A percentile compares a stretch with the other conserved stretches of the same genome.
Conservation (phyloP, 1,284 basidiomycete genomes). For the Tylopilus sp. region DNA sequence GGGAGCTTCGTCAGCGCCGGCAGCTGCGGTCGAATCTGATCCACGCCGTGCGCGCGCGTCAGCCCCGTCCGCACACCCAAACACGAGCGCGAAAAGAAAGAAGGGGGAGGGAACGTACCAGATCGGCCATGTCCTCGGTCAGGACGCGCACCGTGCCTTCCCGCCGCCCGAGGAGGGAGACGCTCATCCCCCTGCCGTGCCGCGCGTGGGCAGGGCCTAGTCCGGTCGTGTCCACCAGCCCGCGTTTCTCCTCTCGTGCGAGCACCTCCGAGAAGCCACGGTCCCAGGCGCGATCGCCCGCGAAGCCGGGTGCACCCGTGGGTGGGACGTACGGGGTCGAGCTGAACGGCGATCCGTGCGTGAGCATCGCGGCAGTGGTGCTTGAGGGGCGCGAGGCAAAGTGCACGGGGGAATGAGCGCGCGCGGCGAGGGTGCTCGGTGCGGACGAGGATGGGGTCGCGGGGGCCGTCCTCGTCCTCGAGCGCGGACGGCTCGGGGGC, state of each 20-base stretch:
- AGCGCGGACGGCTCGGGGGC: constrained; percentile 17
- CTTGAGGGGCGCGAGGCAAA: background rate
- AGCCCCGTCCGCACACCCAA: too few species aligned
- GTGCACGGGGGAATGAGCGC: background rate
- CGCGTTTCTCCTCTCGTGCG: constrained; percentile 29
- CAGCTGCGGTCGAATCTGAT: constrained; percentile 61
- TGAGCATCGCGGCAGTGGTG: constrained; percentile 22
- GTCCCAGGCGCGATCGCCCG: constrained; percentile 57
- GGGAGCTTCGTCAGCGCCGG: constrained; percentile 81
- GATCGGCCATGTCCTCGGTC: constrained; percentile 49
- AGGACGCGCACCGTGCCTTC: constrained; percentile 58
- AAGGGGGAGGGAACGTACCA: constrained; percentile 41
- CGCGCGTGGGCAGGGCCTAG: constrained; percentile 14
- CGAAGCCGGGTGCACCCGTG: constrained; percentile 76
- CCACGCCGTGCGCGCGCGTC: background rate
- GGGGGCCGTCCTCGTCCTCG: background rate
- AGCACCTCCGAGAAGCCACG: constrained; percentile 44
- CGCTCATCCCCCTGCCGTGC: constrained; percentile 27
- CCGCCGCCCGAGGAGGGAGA: constrained; percentile 51
- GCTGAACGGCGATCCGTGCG: constrained; percentile 56
- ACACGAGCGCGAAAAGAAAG: background rate
- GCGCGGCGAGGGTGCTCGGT: background rate
- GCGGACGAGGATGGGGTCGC: constrained; percentile 2
- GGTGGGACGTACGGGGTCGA: constrained; percentile 59
- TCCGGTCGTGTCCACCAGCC: constrained; percentile 18